phyloP scores from a whole-genome alignment of 1,139 yeast genomes.

The Debaryomycetaceae sp. region DNA sequence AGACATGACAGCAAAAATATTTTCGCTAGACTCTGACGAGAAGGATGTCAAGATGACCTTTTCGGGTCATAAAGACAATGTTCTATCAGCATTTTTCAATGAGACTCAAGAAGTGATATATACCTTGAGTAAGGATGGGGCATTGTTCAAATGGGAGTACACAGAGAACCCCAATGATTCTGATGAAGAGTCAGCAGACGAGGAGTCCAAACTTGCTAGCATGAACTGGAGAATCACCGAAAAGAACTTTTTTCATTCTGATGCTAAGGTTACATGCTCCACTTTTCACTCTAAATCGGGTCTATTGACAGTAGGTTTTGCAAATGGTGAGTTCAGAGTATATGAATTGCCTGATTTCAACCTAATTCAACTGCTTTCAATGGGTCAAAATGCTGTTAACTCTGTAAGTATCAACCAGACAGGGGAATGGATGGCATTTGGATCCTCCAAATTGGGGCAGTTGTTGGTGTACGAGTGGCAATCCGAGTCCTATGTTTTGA shows the following conservation, averaged over 20 bases:
- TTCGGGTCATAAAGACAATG: constrained; percentile 91
- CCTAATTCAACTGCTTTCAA: constrained; percentile 78
- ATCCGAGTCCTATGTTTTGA: constrained; percentile 88
- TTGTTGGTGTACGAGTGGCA: constrained; percentile 98
- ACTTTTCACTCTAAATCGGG: constrained; percentile 75
- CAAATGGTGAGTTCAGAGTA: constrained; percentile 87
- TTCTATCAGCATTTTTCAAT: constrained; percentile 82
- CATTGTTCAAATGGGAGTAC: constrained; percentile 89
- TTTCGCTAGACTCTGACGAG: constrained; percentile 72
- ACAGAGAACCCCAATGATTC: constrained; percentile 44
- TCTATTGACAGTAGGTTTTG: constrained; percentile 83
- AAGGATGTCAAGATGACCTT: constrained; percentile 79
- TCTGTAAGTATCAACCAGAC: constrained; percentile 73
- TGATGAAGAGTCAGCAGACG: constrained; percentile 25
- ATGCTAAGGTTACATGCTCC: constrained; percentile 73
- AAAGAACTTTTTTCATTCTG: constrained; percentile 71
- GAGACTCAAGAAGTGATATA: constrained; percentile 83
- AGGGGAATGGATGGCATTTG: constrained; percentile 98
- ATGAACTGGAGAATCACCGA: constrained; percentile 81
- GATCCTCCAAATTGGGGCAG: constrained; percentile 90
- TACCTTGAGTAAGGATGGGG: constrained; percentile 93
- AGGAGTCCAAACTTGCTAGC: constrained; percentile 11
- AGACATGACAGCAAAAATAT: constrained; percentile 87
- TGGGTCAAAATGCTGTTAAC: constrained; percentile 89
- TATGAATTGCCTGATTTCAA: constrained; percentile 76